These are phyloP conservation scores for Apiospora koreana DNA, from an alignment of 2,329 filamentous ascomycete genomes.

Conservation along the genomic window DNA sequence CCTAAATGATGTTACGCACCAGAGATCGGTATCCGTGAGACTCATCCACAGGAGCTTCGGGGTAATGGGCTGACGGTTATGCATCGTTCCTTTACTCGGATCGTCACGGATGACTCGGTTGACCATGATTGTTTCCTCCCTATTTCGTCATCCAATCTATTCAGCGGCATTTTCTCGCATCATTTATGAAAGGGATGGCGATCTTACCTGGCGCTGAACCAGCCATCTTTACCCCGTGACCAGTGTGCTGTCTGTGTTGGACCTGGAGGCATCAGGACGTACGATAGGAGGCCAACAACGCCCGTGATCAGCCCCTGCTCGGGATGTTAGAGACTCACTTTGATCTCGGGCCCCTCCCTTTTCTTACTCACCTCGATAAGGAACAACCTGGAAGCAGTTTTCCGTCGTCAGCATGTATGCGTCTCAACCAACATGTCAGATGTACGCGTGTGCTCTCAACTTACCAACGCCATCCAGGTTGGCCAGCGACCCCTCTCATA, in stretches of 20 bases:
- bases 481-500: constrained; percentile 38
- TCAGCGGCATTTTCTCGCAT: constrained; percentile 38
- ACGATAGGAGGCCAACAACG: constrained; percentile 48
- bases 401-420: not conserved
- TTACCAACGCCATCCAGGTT: constrained; percentile 44
- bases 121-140: constrained; percentile 58
- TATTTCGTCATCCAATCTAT: constrained; percentile 56
- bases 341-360: constrained; percentile 39
- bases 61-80: constrained; percentile 55
- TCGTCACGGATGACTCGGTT: constrained; percentile 60
- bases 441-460: not conserved
- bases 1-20: constrained; percentile 21
- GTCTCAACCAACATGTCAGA: not conserved
- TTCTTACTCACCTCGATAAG: constrained; percentile 53
- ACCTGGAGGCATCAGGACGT: constrained; percentile 51
- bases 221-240: constrained; percentile 58
- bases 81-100: constrained; percentile 58
- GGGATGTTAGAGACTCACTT: not conserved
- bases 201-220: constrained; percentile 53
- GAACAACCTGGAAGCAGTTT: constrained; percentile 37
- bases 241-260: constrained; percentile 53
- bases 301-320: constrained; percentile 28
- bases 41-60: constrained; percentile 48
- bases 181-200: no score
- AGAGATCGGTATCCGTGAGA: constrained; percentile 57